Evolutionary conservation across 441 rosid species (phyloP).

Genomic region (Jatropha podagrica): DNA sequence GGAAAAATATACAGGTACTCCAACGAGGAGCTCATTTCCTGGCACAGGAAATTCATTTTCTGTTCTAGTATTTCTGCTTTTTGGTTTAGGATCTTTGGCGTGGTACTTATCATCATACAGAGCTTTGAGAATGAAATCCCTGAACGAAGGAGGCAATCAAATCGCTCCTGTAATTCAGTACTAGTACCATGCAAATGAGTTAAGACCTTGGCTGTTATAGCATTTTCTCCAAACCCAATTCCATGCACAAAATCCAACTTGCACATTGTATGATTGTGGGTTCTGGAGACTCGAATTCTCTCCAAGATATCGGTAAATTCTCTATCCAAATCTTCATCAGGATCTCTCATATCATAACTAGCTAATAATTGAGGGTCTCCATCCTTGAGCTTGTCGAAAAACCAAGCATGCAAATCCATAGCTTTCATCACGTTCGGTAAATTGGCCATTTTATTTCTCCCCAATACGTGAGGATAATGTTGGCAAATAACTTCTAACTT

Average conservation of each 20-base stretch:
- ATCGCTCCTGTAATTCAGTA: conserved; percentile 50
- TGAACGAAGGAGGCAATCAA: conserved; percentile 37
- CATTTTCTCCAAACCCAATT: conserved; percentile 67
- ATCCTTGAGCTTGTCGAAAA: conserved; percentile 40
- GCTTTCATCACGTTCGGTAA: conserved; percentile 65
- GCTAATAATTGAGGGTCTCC: conserved; percentile 45
- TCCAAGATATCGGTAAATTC: conserved; percentile 43
- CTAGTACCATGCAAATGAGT: conserved; percentile 49
- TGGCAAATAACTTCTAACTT: conserved; percentile 38
- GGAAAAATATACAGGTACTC: conserved; percentile 47
- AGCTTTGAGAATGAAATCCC: conserved; percentile 51
- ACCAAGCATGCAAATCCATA: conserved; percentile 43
- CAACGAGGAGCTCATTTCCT: conserved; percentile 48
- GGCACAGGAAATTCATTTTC: conserved; percentile 48
- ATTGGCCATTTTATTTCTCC: conserved; percentile 60
- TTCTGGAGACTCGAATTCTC: conserved; percentile 38
- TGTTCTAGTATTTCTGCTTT: conserved; percentile 41
- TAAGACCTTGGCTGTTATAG: conserved; percentile 43
- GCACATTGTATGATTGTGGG: conserved; percentile 38
- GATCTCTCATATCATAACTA: conserved; percentile 38
- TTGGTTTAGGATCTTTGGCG: conserved; percentile 66
- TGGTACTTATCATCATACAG: conserved; percentile 39
- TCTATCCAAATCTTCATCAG: conserved; percentile 42
- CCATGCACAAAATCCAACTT: conserved; percentile 54
- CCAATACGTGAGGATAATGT: conserved; percentile 44